Evolutionary conservation across 139 green algal species (phyloP), one percentile per base, ranked within the genome.

Genomic region (Picocystis salinarum): DNA sequence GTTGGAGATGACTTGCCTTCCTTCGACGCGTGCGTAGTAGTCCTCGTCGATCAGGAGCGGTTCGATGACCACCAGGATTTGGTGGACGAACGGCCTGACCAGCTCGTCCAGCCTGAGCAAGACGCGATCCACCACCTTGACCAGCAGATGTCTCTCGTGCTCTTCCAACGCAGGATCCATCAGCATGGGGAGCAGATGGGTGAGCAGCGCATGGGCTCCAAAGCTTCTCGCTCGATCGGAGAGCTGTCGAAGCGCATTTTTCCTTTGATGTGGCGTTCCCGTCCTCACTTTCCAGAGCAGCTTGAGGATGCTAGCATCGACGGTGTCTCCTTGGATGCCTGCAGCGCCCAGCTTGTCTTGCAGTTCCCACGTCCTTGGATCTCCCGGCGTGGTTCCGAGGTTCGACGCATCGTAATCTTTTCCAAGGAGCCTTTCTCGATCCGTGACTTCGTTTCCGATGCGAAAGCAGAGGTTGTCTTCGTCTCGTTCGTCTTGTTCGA

Each of bases 21-120:
- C 88, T 67, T 97, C 87, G 33, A 95, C 81, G 39, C 85, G 78
- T 2, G 85, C 88, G 46, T 97, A 97, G 71, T 98, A 98, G 68
- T 98, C 88, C 70, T 98, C 88, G 48, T 98, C 88, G 53, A 98
- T 98, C 6, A 98, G 72, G 67, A 98, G 73, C 12, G 88, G 88
- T 73, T 97, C 83, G 47, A 97, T 97, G 36, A 98, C 88, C 23
- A 97, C 88, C 50, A 98, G 74, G 54, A 98, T 97, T 66, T 98
- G 96, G 75, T 98, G 88, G 51, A 95, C 85, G 45, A 83, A 96
- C 4, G 88, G 88, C 5, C 88, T 72, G 29, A 98, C 88, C 27
- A 96, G 69, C 62, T 98, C 88, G 44, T 97, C 88, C 55, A 98
- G 70, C 61, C 91, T 91, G 76, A 88, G 94, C 45, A 98, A 71